A percentile compares a stretch with the other conserved stretches of the same genome.
These are phyloP conservation scores for Irpex sp. DNA, from an alignment of 1,284 basidiomycete species.

Conservation along the genomic window DNA sequence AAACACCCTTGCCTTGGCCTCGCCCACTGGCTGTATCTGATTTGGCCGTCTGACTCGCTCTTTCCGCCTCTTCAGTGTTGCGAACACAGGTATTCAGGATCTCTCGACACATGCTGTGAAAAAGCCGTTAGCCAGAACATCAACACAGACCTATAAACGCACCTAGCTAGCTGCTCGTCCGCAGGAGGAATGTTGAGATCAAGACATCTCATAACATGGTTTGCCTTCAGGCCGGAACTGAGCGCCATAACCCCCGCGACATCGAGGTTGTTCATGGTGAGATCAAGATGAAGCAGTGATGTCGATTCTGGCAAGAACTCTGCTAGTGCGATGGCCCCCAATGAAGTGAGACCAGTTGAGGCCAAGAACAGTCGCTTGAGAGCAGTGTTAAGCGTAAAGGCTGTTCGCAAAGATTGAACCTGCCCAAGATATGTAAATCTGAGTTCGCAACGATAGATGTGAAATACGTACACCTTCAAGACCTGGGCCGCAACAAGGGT, in stretches of 20 bases:
- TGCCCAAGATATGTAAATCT: slow-evolving; percentile 25
- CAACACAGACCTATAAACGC: slow-evolving; percentile 26
- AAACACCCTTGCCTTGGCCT: slow-evolving; percentile 60
- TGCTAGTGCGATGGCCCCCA: slow-evolving; percentile 91
- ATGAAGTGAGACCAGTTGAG: slow-evolving; percentile 76
- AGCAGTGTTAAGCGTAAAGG: slow-evolving; percentile 90
- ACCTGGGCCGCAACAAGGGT: slow-evolving; percentile 87
- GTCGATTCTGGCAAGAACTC: slow-evolving; percentile 93
- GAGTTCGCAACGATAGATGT: background rate
- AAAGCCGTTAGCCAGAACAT: background rate
- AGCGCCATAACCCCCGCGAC: slow-evolving; percentile 93
- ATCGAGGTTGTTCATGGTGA: slow-evolving; percentile 80
- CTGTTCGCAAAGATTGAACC: slow-evolving; percentile 87
- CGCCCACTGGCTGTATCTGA: slow-evolving; percentile 30
- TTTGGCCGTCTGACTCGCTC: slow-evolving; percentile 32
- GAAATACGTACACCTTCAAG: slow-evolving; percentile 72
- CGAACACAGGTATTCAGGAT: slow-evolving; percentile 83
- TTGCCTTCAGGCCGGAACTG: slow-evolving; percentile 79
- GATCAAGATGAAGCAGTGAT: slow-evolving; percentile 84
- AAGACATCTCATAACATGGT: slow-evolving; percentile 85
- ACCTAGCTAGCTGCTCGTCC: slow-evolving; percentile 85
- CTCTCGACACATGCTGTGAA: slow-evolving; percentile 64
- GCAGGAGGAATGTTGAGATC: slow-evolving; percentile 91
- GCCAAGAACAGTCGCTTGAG: slow-evolving; percentile 92
- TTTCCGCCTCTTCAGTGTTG: slow-evolving; percentile 84